A percentile compares a stretch with the other conserved stretches of the same genome.
phyloP scores from a whole-genome alignment of 2,329 filamentous ascomycete genomes.

The Arthrobotrys sphaeroides region DNA sequence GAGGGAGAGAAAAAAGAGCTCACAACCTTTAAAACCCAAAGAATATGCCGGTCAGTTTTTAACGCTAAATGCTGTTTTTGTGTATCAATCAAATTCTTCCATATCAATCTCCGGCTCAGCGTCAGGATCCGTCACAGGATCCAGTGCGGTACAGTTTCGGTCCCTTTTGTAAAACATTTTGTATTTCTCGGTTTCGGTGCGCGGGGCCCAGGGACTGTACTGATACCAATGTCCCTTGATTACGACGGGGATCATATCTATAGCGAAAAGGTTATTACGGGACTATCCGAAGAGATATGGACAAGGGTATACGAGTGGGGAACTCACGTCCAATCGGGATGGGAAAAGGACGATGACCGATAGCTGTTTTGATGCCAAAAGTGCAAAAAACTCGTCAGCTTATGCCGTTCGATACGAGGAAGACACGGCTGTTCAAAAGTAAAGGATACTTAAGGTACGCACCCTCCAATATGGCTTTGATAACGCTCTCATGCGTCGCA shows the following conservation, averaged over 20 bases:
- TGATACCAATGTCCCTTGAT: slow-evolving; percentile 48
- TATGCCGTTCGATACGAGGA: neutral
- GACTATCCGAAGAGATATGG: neutral
- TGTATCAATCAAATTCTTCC: slow-evolving; percentile 27
- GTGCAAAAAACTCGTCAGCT: slow-evolving; percentile 18
- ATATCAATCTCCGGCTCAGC: slow-evolving; percentile 44
- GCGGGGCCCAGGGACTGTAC: slow-evolving; percentile 6
- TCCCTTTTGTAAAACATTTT: slow-evolving; percentile 41
- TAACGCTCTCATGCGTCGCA: slow-evolving; percentile 44
- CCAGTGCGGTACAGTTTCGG: slow-evolving; percentile 43
- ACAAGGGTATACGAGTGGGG: neutral
- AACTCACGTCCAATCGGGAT: slow-evolving; percentile 48
- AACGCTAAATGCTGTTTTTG: neutral
- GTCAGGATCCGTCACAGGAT: slow-evolving; percentile 49
- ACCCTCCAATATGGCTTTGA: slow-evolving; percentile 45
- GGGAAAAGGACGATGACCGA: slow-evolving; percentile 34
- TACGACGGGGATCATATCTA: slow-evolving; percentile 51
- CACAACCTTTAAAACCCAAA: neutral
- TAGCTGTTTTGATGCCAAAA: slow-evolving; percentile 34
- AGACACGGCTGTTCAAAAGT: neutral
- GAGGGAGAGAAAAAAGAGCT: neutral
- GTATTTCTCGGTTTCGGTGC: slow-evolving; percentile 43
- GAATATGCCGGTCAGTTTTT: neutral
- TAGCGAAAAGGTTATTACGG: neutral
- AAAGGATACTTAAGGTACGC: neutral